phyloP scores from a whole-genome alignment of 148 eudicot genomes.

The Heliamphora exappendiculata region DNA sequence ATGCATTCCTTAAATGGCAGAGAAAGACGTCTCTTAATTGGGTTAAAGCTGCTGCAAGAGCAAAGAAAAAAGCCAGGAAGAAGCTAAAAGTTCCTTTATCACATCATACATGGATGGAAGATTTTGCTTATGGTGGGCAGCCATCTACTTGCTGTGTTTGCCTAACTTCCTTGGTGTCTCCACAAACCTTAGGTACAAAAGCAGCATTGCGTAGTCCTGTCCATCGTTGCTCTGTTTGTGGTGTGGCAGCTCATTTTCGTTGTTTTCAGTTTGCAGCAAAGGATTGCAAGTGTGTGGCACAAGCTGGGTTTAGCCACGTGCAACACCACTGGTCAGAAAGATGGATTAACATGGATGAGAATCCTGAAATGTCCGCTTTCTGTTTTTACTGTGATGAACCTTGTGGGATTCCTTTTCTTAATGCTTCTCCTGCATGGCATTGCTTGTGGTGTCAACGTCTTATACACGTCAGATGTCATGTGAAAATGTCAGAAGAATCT shows the following conservation, averaged over 20 bases:
- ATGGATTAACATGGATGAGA: constrained; percentile 71
- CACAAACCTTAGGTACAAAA: constrained; percentile 44
- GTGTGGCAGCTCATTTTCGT: constrained; percentile 69
- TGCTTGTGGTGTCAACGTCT: constrained; percentile 91
- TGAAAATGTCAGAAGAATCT: constrained; percentile 65
- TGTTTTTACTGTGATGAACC: constrained; percentile 84
- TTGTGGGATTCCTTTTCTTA: constrained; percentile 72
- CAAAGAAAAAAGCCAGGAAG: constrained; percentile 76
- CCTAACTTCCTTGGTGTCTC: constrained; percentile 47
- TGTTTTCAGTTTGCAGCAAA: constrained; percentile 67
- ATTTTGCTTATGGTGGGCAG: constrained; percentile 49
- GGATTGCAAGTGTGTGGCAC: constrained; percentile 84
- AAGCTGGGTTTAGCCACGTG: constrained; percentile 57
- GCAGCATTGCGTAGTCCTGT: constrained; percentile 48
- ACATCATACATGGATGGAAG: constrained; percentile 76
- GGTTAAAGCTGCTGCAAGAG: constrained; percentile 88
- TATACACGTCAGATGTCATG: constrained; percentile 73
- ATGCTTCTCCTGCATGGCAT: constrained; percentile 76
- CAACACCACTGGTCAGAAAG: constrained; percentile 92
- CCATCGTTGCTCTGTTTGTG: constrained; percentile 78
- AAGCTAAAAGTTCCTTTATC: constrained; percentile 69
- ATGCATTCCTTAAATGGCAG: constrained; percentile 71
- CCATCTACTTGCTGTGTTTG: constrained; percentile 84
- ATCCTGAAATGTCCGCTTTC: constrained; percentile 68
- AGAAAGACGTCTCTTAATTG: constrained; percentile 58